Evolutionary conservation across 2,329 filamentous ascomycete genomes (phyloP).

Genomic region (Cordyceps pruinosa): DNA sequence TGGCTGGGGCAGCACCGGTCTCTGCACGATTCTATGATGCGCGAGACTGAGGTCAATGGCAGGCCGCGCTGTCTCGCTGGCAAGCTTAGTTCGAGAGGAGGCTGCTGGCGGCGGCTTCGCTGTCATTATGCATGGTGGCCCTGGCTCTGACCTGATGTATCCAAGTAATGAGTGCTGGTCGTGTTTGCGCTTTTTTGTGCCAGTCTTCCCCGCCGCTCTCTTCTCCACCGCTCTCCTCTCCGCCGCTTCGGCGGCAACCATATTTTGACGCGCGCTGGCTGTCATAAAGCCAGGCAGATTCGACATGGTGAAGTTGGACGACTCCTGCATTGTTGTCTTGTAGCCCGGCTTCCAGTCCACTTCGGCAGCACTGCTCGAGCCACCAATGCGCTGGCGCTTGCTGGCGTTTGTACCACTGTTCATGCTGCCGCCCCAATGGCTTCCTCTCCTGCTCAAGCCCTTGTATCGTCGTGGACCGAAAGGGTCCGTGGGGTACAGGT

Average conservation of each 20-base stretch:
- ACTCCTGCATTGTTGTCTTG: constrained; percentile 55
- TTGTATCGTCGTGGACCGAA: constrained; percentile 25
- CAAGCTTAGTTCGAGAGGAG: constrained; percentile 22
- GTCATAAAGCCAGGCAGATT: constrained; percentile 55
- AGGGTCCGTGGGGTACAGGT: constrained; percentile 60
- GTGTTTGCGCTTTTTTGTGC: constrained; percentile 26
- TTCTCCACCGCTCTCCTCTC: constrained; percentile 15
- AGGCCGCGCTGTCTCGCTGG: constrained; percentile 16
- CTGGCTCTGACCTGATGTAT: constrained; percentile 26
- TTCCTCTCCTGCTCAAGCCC: constrained; percentile 22
- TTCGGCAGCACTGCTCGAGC: constrained; percentile 21
- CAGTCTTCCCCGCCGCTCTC: constrained; percentile 19
- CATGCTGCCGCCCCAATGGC: constrained; percentile 14
- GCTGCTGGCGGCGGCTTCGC: constrained; percentile 15
- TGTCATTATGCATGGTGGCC: constrained; percentile 11
- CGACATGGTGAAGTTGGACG: constrained; percentile 52
- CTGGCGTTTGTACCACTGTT: constrained; percentile 18
- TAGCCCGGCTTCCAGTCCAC: constrained; percentile 37
- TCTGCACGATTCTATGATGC: constrained; percentile 36
- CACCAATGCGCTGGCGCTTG: constrained; percentile 24
- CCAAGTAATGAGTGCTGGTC: constrained; percentile 38
- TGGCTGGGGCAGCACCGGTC: constrained; percentile 29
- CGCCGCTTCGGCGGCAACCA: constrained; percentile 22
- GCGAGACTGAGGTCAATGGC: constrained; percentile 25
- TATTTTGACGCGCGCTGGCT: constrained; percentile 47